A percentile compares a stretch with the other conserved stretches of the same genome.
Evolutionary conservation across 2,329 filamentous ascomycete species (phyloP).

Genomic region (Xylariaceae sp.): DNA sequence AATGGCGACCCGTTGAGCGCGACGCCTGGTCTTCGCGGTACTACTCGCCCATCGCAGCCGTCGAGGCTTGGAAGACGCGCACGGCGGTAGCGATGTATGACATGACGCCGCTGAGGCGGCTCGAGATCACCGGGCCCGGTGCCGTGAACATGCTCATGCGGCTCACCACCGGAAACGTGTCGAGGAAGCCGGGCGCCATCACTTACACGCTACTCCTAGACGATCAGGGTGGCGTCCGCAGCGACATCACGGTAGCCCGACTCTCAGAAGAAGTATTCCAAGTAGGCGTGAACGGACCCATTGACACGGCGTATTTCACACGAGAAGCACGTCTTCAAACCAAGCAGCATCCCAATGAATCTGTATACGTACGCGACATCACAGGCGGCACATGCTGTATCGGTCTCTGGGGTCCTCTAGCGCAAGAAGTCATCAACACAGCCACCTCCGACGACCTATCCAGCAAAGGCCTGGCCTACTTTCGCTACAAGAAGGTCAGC

Average conservation of each 20-base stretch:
- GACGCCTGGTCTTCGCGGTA: conserved; percentile 16
- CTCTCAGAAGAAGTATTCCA: conserved; percentile 15
- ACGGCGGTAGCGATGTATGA: conserved; percentile 19
- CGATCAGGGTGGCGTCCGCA: conserved; percentile 14
- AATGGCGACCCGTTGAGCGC: conserved; percentile 16
- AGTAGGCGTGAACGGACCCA: conserved; percentile 17
- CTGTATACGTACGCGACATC: conserved; percentile 16
- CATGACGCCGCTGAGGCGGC: conserved; percentile 18
- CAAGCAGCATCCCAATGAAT: not conserved
- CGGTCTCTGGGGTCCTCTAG: conserved; percentile 17
- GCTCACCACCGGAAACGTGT: conserved; percentile 16
- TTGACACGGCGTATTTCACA: conserved; percentile 18
- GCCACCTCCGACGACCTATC: conserved; percentile 16
- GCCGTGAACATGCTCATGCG: conserved; percentile 17
- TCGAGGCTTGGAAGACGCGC: conserved; percentile 18
- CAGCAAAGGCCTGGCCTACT: conserved; percentile 15
- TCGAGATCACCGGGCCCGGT: conserved; percentile 17
- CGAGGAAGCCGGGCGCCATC: conserved; percentile 17
- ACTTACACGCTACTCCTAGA: conserved; percentile 18
- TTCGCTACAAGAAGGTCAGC: conserved; percentile 17
- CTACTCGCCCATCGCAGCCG: conserved; percentile 18
- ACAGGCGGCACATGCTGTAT: conserved; percentile 17
- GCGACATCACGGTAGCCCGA: conserved; percentile 16
- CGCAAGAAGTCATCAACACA: conserved; percentile 9
- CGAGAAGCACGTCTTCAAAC: conserved; percentile 16